phyloP scores from a whole-genome alignment of 805 yeast species.

The Hanseniaspora lindneri region DNA sequence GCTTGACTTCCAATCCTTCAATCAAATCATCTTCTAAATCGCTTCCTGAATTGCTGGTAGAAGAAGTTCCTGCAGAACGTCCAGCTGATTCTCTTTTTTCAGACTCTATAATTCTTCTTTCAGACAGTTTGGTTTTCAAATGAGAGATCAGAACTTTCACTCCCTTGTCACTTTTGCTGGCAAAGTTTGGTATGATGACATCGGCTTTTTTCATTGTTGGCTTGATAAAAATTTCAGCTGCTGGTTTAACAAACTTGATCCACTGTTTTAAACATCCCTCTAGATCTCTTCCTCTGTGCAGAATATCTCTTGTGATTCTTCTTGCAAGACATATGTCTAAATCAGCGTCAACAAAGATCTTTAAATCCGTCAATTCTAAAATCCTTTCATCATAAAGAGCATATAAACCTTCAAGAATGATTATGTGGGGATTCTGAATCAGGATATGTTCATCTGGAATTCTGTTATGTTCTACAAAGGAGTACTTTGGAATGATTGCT shows the following conservation, averaged over 20 bases:
- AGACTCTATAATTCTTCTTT: constrained; percentile 40
- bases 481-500: constrained; percentile 45
- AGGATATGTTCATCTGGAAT: constrained; percentile 56
- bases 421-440: constrained; percentile 87
- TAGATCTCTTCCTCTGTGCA: constrained; percentile 75
- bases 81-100: constrained; percentile 10
- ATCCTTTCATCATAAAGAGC: constrained; percentile 63
- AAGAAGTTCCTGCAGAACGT: neutral
- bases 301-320: constrained; percentile 73
- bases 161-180: constrained; percentile 62
- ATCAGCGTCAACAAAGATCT: constrained; percentile 87
- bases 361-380: constrained; percentile 66
- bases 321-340: constrained; percentile 85
- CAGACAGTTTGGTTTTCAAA: constrained; percentile 54
- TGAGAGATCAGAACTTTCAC: constrained; percentile 69
- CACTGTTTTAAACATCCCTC: constrained; percentile 77
- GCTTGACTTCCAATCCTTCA: constrained; percentile 18
- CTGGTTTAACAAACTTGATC: constrained; percentile 85
- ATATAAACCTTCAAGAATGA: constrained; percentile 83
- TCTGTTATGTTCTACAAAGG: constrained; percentile 52
- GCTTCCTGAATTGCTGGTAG: neutral
- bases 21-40: constrained; percentile 9
- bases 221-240: constrained; percentile 59
- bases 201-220: constrained; percentile 76
- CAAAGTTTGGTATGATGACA: constrained; percentile 79